These are phyloP conservation scores for Canavalia gladiata DNA, from an alignment of 306 rosid species.

Conservation along the genomic window DNA sequence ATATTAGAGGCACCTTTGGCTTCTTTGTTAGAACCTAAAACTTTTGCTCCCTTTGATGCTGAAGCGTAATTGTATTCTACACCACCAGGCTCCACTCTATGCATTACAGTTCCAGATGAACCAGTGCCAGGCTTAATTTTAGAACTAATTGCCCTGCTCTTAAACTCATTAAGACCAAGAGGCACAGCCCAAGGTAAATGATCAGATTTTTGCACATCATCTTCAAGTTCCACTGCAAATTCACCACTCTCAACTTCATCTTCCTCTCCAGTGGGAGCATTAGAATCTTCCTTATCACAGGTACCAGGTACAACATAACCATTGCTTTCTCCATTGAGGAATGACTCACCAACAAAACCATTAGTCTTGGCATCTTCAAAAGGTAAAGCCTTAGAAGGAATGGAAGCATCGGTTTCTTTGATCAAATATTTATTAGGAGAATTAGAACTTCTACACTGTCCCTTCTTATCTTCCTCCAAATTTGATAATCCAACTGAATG, in stretches of 20 bases:
- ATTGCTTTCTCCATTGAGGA: constrained; percentile 48
- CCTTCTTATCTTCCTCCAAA: constrained; percentile 63
- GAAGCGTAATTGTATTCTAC: constrained; percentile 92
- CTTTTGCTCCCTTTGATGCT: constrained; percentile 98
- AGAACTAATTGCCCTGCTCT: constrained; percentile 79
- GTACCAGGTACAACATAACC: constrained; percentile 35
- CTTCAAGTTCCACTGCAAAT: constrained; percentile 59
- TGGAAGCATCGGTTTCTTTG: constrained; percentile 40
- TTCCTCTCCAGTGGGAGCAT: constrained; percentile 48
- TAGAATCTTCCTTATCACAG: constrained; percentile 44
- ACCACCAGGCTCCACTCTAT: constrained; percentile 92
- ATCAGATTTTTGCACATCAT: constrained; percentile 61
- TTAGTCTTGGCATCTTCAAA: constrained; percentile 45
- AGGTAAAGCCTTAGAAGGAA: constrained; percentile 48
- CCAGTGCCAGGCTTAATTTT: constrained; percentile 67
- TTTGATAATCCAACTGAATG: constrained; percentile 57
- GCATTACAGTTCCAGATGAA: constrained; percentile 68
- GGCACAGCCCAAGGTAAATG: constrained; percentile 68
- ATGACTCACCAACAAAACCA: constrained; percentile 48
- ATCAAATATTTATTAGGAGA: constrained; percentile 35
- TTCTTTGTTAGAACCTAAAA: constrained; percentile 94
- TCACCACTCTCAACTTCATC: constrained; percentile 52
- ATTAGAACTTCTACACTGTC: constrained; percentile 51
- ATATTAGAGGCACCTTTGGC: constrained; percentile 95
- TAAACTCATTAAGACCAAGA: constrained; percentile 93